phyloP scores from a whole-genome alignment of 768 basidiomycete genomes.

The Leucocoprinus leucothites region DNA sequence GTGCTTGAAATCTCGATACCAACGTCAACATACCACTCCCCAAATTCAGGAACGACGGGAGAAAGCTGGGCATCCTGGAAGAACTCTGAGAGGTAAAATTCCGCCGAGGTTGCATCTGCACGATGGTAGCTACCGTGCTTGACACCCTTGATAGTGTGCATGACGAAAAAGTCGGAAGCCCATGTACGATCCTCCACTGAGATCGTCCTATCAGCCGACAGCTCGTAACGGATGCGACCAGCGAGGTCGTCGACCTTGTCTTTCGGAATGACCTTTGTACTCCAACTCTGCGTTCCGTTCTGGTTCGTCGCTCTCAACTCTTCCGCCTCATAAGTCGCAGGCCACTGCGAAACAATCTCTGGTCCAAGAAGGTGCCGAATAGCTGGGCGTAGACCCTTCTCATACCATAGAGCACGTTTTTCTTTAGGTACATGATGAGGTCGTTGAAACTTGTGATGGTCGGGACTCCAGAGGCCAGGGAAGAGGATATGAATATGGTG shows the following conservation, averaged over 20 bases:
- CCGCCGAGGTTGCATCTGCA: not conserved
- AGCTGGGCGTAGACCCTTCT: conserved; percentile 21
- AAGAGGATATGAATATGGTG: conserved; percentile 19
- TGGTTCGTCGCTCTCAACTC: too few relatives aligned
- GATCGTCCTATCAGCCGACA: too few relatives aligned
- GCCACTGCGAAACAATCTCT: conserved; percentile 22
- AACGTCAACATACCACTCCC: conserved; percentile 22
- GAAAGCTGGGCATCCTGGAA: not conserved
- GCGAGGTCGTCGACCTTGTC: not conserved
- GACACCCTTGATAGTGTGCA: conserved; percentile 13
- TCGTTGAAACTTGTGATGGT: not conserved
- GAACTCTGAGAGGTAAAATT: not conserved
- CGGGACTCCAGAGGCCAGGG: conserved; percentile 19
- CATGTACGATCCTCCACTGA: too few relatives aligned
- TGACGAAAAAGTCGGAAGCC: conserved; percentile 6
- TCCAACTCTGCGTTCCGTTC: too few relatives aligned
- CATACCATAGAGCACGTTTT: conserved; percentile 19
- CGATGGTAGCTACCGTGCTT: conserved; percentile 12
- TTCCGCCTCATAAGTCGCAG: conserved; percentile 19
- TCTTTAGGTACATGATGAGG: not conserved
- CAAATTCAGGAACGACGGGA: not conserved
- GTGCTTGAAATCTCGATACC: conserved; percentile 18
- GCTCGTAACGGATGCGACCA: too few relatives aligned
- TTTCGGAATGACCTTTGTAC: conserved; percentile 19
- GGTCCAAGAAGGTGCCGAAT: conserved; percentile 11